These are phyloP conservation scores for Aspergillus quadrilineatus DNA, from an alignment of 2,329 filamentous ascomycete genomes.

Conservation along the genomic window DNA sequence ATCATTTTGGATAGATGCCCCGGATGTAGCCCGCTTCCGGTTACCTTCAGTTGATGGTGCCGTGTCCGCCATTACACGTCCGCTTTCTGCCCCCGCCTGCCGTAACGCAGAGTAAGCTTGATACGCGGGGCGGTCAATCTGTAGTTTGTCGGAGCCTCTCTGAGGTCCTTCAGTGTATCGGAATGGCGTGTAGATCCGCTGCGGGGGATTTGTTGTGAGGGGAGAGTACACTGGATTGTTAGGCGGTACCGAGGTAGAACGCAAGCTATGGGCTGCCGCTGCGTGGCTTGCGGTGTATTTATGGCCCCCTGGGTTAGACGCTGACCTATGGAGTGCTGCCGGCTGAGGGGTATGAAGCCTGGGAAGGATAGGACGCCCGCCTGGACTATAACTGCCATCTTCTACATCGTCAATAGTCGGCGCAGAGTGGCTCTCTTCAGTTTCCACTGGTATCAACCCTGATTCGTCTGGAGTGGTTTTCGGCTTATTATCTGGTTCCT, in stretches of 20 bases:
- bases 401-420: conserved; percentile 24
- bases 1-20: conserved; percentile 28
- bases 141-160: conserved; percentile 40
- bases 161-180: conserved; percentile 46
- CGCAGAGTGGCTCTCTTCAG: conserved; percentile 21
- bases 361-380: conserved; percentile 51
- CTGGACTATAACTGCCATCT: conserved; percentile 51
- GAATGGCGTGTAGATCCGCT: conserved; percentile 47
- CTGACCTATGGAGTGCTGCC: conserved; percentile 26
- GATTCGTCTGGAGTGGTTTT: conserved; percentile 26
- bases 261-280: conserved; percentile 12
- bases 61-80: conserved; percentile 42
- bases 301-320: conserved; percentile 24
- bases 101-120: conserved; percentile 50
- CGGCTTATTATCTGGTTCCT: conserved; percentile 7
- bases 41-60: conserved; percentile 13
- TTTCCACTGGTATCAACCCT: conserved; percentile 36
- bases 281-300: conserved; percentile 7
- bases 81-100: conserved; percentile 45
- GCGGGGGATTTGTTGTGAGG: conserved; percentile 38
- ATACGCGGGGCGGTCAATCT: conserved; percentile 43
- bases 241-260: conserved; percentile 28
- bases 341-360: conserved; percentile 23
- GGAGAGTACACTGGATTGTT: conserved; percentile 28
- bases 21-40: conserved; percentile 17